Evolutionary conservation across 352 stramenopile genomes (phyloP), one percentile per base, ranked within the genome.

Genomic region (Pythium dissimile): DNA sequence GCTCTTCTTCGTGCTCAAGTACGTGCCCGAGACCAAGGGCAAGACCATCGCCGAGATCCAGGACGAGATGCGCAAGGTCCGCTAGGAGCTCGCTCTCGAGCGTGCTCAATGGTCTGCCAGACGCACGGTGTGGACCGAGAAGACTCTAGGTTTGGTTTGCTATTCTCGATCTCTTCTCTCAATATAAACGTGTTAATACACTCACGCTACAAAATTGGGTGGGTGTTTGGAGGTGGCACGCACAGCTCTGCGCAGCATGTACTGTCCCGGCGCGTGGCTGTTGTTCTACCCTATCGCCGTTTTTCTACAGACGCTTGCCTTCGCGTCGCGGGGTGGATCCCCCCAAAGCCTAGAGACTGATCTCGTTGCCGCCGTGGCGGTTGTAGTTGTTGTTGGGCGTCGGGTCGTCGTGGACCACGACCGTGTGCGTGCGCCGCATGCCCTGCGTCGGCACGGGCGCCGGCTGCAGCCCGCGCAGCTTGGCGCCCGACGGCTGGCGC

Each of bases 1-100:
- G 35, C 75, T 80, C 30, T 53, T 79, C 21, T 97, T 91, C 69
- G 62, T 72, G 21, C 57, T 84, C 26, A 72, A 75, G 41, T 79
- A 77, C 45, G 66, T 97, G 27, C 86, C 88, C 8, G 88, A 96
- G 67, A 96, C 88, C 26, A 86, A 94, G 64, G 70, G 70, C 63
- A 78, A 78, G 56, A 78, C 70, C 23, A 69, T 65, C 12, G 55
- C 64, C 47, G 70, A 78, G 62, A 78, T 78, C 51, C 62, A 72
- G 45, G 42, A 60, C 20, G 70, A 72, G 20, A 68, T 78, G 66
- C 54, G 59, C 24, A 48, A 73, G 41, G 69, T 44, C 31, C 64
- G 58, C 20, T 72, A 69, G 35, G 26, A 10, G 9, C 16, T 35
- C 6, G 13, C 5, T 30, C n/a, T 26, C n/a, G 6, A 37, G 12